Percentiles rank a stretch among this genome's conserved stretches.
These are phyloP conservation scores for Phytopythium oedochilum DNA, from an alignment of 352 stramenopile species.

Conservation along the genomic window DNA sequence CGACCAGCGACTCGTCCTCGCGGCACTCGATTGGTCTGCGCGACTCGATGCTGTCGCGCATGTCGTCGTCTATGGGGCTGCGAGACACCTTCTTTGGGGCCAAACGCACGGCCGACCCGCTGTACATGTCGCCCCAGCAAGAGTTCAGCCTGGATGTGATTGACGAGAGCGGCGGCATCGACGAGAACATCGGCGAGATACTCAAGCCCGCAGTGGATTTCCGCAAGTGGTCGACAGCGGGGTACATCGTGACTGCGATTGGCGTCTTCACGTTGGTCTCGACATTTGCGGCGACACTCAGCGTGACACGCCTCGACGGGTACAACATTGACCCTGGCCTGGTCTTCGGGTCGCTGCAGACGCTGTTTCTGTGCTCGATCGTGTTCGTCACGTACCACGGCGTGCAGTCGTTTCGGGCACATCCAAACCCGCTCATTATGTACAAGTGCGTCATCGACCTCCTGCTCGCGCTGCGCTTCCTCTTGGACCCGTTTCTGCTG, in stretches of 20 bases:
- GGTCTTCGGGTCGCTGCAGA: conserved; percentile 73
- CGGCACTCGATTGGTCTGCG: conserved; percentile 26
- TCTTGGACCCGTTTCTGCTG: conserved; percentile 62
- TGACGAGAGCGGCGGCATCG: conserved; percentile 60
- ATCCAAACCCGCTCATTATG: conserved; percentile 82
- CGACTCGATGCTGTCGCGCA: conserved; percentile 30
- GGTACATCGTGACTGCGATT: conserved; percentile 36
- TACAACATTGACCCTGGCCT: conserved; percentile 74
- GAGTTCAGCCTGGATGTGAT: conserved; percentile 78
- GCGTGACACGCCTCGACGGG: conserved; percentile 64
- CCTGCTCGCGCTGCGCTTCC: conserved; percentile 56
- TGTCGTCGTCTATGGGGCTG: conserved; percentile 38
- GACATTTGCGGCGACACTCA: conserved; percentile 32
- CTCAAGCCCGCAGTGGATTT: conserved; percentile 38
- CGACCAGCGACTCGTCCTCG: conserved; percentile 33
- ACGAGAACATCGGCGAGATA: conserved; percentile 55
- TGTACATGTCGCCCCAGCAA: conserved; percentile 58
- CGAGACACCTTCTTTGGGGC: conserved; percentile 67
- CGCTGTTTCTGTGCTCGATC: conserved; percentile 57
- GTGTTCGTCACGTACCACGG: conserved; percentile 80
- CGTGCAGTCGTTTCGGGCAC: conserved; percentile 67
- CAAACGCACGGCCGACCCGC: conserved; percentile 26
- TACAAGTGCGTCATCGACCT: conserved; percentile 83
- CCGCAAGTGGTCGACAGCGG: conserved; percentile 43
- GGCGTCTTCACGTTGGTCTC: conserved; percentile 37